These are phyloP conservation scores for Nicotiana obtusifolia DNA, from an alignment of 257 asterid genomes.

Conservation along the genomic window DNA sequence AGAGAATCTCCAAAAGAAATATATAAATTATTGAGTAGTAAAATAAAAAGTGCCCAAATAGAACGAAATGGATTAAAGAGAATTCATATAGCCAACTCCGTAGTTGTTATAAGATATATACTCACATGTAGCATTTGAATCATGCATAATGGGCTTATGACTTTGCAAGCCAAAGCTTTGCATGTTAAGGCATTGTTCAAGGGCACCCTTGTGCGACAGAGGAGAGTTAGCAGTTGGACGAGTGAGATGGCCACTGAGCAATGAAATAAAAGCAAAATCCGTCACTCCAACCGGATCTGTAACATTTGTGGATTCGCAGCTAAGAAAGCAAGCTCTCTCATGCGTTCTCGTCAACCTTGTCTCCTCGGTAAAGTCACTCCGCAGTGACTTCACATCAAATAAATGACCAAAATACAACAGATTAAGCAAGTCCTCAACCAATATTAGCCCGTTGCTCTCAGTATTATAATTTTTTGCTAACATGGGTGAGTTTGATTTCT, in stretches of 20 bases:
- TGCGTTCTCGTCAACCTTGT: constrained; percentile 51
- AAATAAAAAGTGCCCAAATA: neutral
- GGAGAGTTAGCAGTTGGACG: constrained; percentile 57
- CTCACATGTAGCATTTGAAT: constrained; percentile 56
- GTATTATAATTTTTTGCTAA: neutral
- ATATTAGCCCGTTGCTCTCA: constrained; percentile 1
- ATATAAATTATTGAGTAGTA: neutral
- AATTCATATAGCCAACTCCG: too few relatives aligned
- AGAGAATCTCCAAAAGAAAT: too few relatives aligned
- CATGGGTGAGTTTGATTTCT: constrained; percentile 43
- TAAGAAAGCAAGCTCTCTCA: constrained; percentile 20
- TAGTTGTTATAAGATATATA: neutral
- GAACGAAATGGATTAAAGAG: neutral
- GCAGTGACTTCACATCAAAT: constrained; percentile 56
- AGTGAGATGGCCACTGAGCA: constrained; percentile 43
- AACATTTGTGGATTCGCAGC: constrained; percentile 34
- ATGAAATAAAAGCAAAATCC: constrained; percentile 67
- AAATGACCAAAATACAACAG: constrained; percentile 60
- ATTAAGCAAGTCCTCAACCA: constrained; percentile 49
- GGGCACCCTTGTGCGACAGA: constrained; percentile 55
- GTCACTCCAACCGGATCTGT: constrained; percentile 43
- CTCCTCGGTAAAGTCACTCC: too few relatives aligned
- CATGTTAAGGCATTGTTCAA: constrained; percentile 64
- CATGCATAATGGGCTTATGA: constrained; percentile 52
- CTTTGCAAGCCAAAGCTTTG: constrained; percentile 55